Evolutionary conservation across 2,329 filamentous ascomycete species (phyloP).

Genomic region (Colletotrichum lindemuthianum): DNA sequence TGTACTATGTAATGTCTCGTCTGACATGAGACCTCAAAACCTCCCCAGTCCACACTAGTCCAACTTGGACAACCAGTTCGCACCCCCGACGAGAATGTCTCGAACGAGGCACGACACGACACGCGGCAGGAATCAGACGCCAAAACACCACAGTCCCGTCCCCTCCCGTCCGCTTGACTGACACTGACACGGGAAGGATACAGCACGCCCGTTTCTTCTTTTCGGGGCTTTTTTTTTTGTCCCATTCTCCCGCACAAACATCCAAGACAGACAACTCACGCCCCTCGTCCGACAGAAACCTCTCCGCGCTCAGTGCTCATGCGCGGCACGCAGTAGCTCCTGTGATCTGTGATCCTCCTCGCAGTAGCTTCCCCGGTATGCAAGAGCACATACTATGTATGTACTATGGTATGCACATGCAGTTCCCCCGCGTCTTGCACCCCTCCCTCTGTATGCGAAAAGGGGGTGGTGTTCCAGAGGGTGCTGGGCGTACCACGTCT

Average conservation of each 20-base stretch:
- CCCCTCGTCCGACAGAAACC: neutral
- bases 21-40: neutral
- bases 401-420: neutral
- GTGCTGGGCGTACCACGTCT: neutral
- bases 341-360: conserved; percentile 1
- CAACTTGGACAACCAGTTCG: conserved; percentile 33
- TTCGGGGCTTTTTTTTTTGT: conserved; percentile 13
- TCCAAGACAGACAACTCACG: neutral
- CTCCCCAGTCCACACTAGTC: conserved; percentile 21
- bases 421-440: neutral
- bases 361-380: conserved; percentile 9
- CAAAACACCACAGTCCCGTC: neutral
- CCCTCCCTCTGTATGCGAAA: too few relatives aligned
- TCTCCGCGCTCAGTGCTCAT: conserved; percentile 11
- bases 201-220: conserved; percentile 9
- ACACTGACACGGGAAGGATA: neutral
- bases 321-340: conserved; percentile 6
- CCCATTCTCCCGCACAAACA: too few relatives aligned
- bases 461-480: neutral
- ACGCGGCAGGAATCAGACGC: neutral
- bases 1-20: neutral
- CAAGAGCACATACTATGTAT: conserved; percentile 1
- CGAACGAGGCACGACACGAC: neutral
- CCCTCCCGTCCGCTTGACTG: neutral
- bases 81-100: conserved; percentile 19